Evolutionary conservation across 768 basidiomycete species (phyloP), one percentile per base, ranked within the genome.

Genomic region (Boletus rubropictus): DNA sequence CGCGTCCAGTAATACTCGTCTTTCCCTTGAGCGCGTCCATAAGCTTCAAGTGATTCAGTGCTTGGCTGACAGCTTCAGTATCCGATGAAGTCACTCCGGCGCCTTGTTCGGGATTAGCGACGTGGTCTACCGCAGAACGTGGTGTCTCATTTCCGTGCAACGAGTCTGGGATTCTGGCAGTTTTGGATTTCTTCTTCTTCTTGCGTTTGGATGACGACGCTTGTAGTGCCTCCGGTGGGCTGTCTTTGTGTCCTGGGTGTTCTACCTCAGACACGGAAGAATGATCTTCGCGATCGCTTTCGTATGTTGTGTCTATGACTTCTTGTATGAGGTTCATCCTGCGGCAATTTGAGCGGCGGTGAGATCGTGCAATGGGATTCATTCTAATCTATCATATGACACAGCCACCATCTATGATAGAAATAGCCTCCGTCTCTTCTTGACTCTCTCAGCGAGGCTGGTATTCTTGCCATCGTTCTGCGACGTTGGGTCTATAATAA

Each of bases 181-280:
- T 78, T 61, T 86, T 91, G 4, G 84, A 82, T 68, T 89, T 90
- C 75, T 90, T 92, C 72, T 92, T 91, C 67, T 88, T 92, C 73
- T 88, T 91, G 69, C 86, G 85, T 52, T 67, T 69, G 35, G 71
- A 70, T 39, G 72, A 71, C 11, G 74, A 73, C 42, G 65, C 52
- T 14, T 64, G 64, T 4, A 62, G 53, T 29, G 44, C 40, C 5
- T 52, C 57, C 7, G 47, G 51, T 1, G 47, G 6, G 4, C 24
- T 52, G 27, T 56, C 61, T 1, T 22, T 39, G 27, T 52, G 48
- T 25, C 51, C 56, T 15, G 12, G 32, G 3, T 52, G 56, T 20
- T 67, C 73, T 34, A 57, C 61, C 20, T 64, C 69, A 17, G 66
- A 63, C 21, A 49, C 64, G 35, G 61, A 65, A 27, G 56, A 51